These are phyloP conservation scores for Fusarium bulbicola DNA, from an alignment of 2,329 filamentous ascomycete species.

Conservation along the genomic window DNA sequence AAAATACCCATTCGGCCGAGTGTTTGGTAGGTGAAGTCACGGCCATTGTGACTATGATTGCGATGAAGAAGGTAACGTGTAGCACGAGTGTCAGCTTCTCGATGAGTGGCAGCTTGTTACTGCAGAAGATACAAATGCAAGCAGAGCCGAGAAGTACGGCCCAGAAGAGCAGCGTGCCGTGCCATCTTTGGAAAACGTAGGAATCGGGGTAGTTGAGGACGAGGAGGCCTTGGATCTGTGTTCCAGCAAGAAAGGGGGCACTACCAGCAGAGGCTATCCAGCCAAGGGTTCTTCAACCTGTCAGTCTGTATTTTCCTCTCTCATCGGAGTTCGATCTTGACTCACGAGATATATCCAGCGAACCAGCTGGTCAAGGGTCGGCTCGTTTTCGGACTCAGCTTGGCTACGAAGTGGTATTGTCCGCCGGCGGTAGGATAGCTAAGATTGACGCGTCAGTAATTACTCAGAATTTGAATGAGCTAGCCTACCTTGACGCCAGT, in stretches of 20 bases:
- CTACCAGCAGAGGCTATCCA: slow-evolving; percentile 26
- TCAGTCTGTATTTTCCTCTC: neutral
- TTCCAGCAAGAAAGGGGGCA: slow-evolving; percentile 30
- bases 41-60: slow-evolving; percentile 17
- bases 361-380: slow-evolving; percentile 20
- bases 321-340: neutral
- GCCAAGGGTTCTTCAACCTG: slow-evolving; percentile 5
- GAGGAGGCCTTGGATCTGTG: slow-evolving; percentile 27
- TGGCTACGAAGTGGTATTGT: slow-evolving; percentile 31
- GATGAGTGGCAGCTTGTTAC: slow-evolving; percentile 13
- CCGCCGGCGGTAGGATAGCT: slow-evolving; percentile 26
- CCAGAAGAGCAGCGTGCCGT: slow-evolving; percentile 33
- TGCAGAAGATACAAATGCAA: slow-evolving; percentile 20
- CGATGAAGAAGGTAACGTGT: slow-evolving; percentile 13
- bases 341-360: slow-evolving; percentile 24
- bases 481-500: slow-evolving; percentile 9
- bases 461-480: neutral
- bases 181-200: slow-evolving; percentile 28
- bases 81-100: slow-evolving; percentile 12
- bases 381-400: neutral
- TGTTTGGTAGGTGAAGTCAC: slow-evolving; percentile 17
- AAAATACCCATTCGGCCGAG: slow-evolving; percentile 23
- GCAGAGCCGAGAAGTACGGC: slow-evolving; percentile 1
- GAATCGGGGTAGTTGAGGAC: slow-evolving; percentile 23
- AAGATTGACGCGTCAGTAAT: neutral